Base-by-base conservation (phyloP, 1,284 basidiomycete genomes). In the Cryptococcus sp. region DNA sequence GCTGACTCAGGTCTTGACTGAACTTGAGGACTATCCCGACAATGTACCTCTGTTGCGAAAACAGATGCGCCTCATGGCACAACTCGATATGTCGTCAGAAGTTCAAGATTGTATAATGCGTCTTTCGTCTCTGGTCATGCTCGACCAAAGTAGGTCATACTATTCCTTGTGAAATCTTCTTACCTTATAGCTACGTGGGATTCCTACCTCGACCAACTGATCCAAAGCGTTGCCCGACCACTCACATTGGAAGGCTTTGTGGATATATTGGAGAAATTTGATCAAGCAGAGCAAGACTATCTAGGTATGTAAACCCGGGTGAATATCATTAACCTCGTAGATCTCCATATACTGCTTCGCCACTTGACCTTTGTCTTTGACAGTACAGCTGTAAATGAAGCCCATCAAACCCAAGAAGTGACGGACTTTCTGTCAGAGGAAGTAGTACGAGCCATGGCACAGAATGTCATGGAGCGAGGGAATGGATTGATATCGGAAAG, bases 251-350 rank as follows among this genome's bases (percentile, higher is more conserved):
- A 83, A 48, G 82, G 80, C 11, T 77, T 85, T 30, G 67, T 81
- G 44, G 83, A 84, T 47, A 71, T 89, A 10, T 72, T 89, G 55
- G 80, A 81, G n/a, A 62, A 85, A 46, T 91, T 86, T 68, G 74
- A 79, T 45, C 81, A 80, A 46, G 89, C 90, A 14, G 88, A 90
- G 70, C 76, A 74, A 14, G 90, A 93, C 66, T 92, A 92, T 69
- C 68, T 90, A 34, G 91, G 90, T 92, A 72, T 74, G 88, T 73
- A 54, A 59, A 46, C 63, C 8, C 13, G 30, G 23, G 10, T 23
- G 8, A 23, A 10, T 8, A 8, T 10, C 10, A 30, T 23, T n/a
- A 13, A 13, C 44, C 44, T 13, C 65, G 37, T 67, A 92, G 89
- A 88, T 38, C 84, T 89, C 38, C 80, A 84, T 0, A 77, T 91